Conservation (phyloP, 106 monocot genomes). For the Dioscorea dumetorum region DNA sequence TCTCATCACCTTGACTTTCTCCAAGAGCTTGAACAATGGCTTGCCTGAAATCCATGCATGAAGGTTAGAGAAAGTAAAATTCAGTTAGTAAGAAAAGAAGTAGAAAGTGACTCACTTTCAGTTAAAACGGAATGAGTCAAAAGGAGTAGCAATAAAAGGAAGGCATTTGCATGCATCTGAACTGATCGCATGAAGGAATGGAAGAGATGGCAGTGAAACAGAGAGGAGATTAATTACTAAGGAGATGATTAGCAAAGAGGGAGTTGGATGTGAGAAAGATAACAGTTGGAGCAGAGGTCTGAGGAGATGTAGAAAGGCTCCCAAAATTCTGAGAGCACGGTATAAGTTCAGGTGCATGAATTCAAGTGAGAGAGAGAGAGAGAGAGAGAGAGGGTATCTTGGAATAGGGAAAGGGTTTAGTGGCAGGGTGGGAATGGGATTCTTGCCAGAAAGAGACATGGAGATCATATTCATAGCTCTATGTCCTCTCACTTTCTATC, state of each 20-base stretch:
- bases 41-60: conserved; percentile 1
- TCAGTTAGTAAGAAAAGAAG: neutral
- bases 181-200: neutral
- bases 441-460: neutral
- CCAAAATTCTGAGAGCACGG: neutral
- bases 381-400: neutral
- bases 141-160: conserved; percentile 5
- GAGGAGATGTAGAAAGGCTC: neutral
- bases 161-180: conserved; percentile 1
- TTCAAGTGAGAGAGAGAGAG: neutral
- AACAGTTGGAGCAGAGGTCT: neutral
- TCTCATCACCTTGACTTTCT: neutral
- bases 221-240: neutral
- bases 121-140: neutral
- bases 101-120: neutral
- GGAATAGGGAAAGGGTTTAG: neutral
- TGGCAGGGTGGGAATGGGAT: neutral
- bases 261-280: neutral
- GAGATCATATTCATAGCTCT: neutral
- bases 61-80: neutral
- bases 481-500: neutral
- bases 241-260: neutral
- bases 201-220: neutral
- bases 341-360: neutral
- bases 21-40: neutral